Evolutionary conservation across 306 rosid species (phyloP).

Genomic region (Fragaria vesca): DNA sequence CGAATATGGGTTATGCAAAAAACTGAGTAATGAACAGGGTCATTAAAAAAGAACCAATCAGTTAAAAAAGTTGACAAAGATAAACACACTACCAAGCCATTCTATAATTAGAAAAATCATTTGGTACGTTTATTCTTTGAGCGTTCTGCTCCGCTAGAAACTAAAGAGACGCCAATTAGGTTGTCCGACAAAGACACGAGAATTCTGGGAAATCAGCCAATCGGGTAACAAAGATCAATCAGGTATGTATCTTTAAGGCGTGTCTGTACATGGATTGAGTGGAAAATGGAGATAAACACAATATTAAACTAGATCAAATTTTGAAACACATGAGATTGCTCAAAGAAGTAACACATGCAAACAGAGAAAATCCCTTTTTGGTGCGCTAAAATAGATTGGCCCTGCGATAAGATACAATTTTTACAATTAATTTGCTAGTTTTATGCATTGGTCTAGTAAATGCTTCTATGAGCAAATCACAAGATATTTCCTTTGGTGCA

Average conservation of each 20-base stretch:
- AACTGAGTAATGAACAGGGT: no score
- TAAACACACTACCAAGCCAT: neutral
- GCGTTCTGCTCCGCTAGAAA: neutral
- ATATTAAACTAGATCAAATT: neutral
- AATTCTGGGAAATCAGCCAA: neutral
- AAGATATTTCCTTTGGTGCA: neutral
- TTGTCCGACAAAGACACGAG: neutral
- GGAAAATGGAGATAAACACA: neutral
- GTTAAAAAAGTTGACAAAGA: neutral
- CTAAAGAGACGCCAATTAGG: neutral
- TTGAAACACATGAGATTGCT: neutral
- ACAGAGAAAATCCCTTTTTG: neutral
- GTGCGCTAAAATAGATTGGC: neutral
- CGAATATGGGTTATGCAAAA: no score
- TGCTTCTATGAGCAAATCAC: neutral
- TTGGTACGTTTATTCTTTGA: neutral
- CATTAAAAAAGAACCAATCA: neutral
- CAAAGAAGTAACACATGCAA: neutral
- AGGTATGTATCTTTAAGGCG: neutral
- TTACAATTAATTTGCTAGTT: neutral
- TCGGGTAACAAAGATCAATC: neutral
- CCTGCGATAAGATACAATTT: neutral
- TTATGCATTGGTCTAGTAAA: neutral
- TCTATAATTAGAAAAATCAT: neutral
- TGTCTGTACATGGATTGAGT: neutral